phyloP scores from a whole-genome alignment of 2,329 filamentous ascomycete species.

The Pseudocercospora vitis region DNA sequence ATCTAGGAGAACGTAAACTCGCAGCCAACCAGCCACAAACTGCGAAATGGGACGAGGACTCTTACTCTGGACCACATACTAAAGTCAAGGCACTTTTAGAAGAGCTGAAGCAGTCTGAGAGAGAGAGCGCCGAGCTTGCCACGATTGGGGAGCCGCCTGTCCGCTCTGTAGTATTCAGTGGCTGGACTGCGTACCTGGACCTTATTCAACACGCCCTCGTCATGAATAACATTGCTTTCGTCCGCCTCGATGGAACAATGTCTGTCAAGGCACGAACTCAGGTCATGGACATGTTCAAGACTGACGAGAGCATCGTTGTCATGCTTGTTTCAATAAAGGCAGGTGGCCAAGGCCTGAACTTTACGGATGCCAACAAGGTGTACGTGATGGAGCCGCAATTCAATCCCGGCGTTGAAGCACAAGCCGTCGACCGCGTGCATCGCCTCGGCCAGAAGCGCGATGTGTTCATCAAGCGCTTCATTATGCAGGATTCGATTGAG shows the following conservation, averaged over 20 bases:
- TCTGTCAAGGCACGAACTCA: constrained; percentile 68
- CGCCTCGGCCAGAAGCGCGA: constrained; percentile 85
- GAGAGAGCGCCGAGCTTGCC: constrained; percentile 61
- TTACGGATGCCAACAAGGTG: constrained; percentile 80
- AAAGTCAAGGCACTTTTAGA: constrained; percentile 82
- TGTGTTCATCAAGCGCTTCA: constrained; percentile 82
- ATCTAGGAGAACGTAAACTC: constrained; percentile 56
- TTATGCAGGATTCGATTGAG: constrained; percentile 90
- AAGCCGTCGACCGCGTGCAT: constrained; percentile 91
- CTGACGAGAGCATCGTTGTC: constrained; percentile 68
- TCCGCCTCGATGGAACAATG: constrained; percentile 91
- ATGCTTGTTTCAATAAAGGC: constrained; percentile 92
- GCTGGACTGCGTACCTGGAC: constrained; percentile 94
- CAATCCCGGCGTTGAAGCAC: constrained; percentile 91
- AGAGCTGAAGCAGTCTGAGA: constrained; percentile 66
- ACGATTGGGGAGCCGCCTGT: constrained; percentile 64
- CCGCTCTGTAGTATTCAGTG: constrained; percentile 84
- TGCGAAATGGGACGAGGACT: constrained; percentile 60
- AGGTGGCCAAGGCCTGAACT: constrained; percentile 85
- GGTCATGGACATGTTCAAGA: constrained; percentile 75
- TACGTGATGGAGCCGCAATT: constrained; percentile 99
- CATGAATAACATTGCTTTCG: constrained; percentile 64
- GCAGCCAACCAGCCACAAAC: constrained; percentile 39
- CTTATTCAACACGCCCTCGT: constrained; percentile 81
- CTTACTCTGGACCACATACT: constrained; percentile 82